phyloP scores from a whole-genome alignment of 2,329 filamentous ascomycete species.

The Colletotrichum abscissum region DNA sequence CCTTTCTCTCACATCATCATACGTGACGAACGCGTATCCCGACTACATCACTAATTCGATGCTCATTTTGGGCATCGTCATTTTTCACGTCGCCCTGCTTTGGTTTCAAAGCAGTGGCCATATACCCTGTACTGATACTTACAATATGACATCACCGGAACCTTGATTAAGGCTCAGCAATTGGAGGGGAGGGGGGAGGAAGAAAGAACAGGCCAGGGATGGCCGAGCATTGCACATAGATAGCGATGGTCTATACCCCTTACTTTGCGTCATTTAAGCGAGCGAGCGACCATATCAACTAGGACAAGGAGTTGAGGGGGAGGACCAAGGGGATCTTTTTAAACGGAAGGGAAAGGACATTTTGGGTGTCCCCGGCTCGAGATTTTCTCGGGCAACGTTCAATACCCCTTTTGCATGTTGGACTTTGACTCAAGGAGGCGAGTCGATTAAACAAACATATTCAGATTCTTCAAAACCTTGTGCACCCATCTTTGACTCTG shows the following conservation, averaged over 20 bases:
- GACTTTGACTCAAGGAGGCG: conserved; percentile 14
- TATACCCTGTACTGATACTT: conserved; percentile 35
- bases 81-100: not conserved
- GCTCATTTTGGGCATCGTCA: conserved; percentile 1
- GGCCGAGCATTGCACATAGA: conserved; percentile 30
- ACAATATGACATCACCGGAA: conserved; percentile 18
- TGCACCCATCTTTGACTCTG: not conserved
- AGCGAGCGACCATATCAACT: conserved; percentile 25
- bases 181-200: not conserved
- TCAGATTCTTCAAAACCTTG: not conserved
- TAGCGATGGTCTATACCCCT: conserved; percentile 32
- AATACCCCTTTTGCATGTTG: conserved; percentile 35
- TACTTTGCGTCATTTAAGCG: conserved; percentile 34
- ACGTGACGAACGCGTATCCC: conserved; percentile 12
- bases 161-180: conserved; percentile 14
- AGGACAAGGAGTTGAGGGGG: conserved; percentile 27
- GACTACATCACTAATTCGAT: conserved; percentile 19
- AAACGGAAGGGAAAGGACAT: conserved; percentile 11
- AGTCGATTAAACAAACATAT: conserved; percentile 15
- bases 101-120: conserved; percentile 6
- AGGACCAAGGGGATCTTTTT: conserved; percentile 5
- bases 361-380: conserved; percentile 7
- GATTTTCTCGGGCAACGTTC: conserved; percentile 21
- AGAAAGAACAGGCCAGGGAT: conserved; percentile 1
- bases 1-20: conserved; percentile 18